Percentiles rank a stretch among this genome's conserved stretches.
Evolutionary conservation across 768 basidiomycete genomes (phyloP).

Genomic region (Hypholoma fasciculare): DNA sequence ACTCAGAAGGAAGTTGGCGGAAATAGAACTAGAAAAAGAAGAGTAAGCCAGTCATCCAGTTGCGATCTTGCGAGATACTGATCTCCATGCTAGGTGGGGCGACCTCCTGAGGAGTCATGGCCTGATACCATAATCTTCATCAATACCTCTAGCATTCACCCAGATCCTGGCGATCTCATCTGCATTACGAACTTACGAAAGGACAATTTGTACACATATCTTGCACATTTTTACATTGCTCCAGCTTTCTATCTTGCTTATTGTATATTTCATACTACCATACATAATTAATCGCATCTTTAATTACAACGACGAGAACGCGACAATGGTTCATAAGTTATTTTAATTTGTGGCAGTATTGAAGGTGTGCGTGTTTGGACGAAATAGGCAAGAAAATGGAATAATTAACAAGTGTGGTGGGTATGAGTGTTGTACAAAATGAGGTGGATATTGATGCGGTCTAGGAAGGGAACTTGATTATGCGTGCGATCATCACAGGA

Average conservation of each 20-base stretch:
- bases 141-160: neutral
- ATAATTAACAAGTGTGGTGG: constrained; percentile 10
- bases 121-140: constrained; percentile 29
- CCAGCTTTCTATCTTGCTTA: constrained; percentile 14
- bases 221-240: constrained; percentile 16
- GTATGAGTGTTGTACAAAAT: constrained; percentile 19
- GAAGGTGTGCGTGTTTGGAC: neutral
- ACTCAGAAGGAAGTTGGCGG: constrained; percentile 68
- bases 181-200: neutral
- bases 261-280: constrained; percentile 18
- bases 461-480: neutral
- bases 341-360: neutral
- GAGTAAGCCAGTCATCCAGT: constrained; percentile 50
- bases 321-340: neutral
- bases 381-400: constrained; percentile 3
- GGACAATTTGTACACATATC: constrained; percentile 16
- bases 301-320: neutral
- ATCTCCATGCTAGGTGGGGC: constrained; percentile 54
- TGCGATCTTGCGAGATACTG: neutral
- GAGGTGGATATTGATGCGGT: constrained; percentile 2
- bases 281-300: constrained; percentile 10
- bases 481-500: neutral
- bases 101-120: constrained; percentile 54
- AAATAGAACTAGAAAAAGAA: constrained; percentile 73
- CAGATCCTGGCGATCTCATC: constrained; percentile 18